Base-by-base conservation (phyloP, 495 filamentous ascomycete species). In the Pyronema omphalodes region DNA sequence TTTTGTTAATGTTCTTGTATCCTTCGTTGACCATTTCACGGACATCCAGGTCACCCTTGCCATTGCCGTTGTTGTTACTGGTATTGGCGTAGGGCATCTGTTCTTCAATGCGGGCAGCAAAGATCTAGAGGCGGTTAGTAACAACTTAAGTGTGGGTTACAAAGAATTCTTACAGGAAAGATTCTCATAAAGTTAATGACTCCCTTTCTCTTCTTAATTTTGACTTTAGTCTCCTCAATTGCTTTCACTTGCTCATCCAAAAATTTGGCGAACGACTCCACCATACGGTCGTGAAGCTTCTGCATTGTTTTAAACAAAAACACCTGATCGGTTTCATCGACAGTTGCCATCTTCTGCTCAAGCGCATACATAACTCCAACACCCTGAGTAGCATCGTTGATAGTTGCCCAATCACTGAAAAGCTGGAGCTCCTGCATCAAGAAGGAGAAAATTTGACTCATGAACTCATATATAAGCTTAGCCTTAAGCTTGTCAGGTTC, bases 171-270 rank as follows among this genome's bases (percentile, higher is more conserved):
- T 57, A 64, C 71, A 18, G 89, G 89, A 72, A 96, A 95, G 39
- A 86, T 82, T 46, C 86, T 81, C 70, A 95, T 87, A 67, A 96
- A 95, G 7, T 77, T 79, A 60, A 94, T 94, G 57, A 96, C 86
- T 11, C 89, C 89, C 68, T 93, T 94, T 55, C 89, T 81, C 72
- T 95, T 96, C 71, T 94, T 95, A 68, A 94, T 84, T 68, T 94
- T 94, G 60, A 96, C 89, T 68, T 94, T 95, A n/a, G 88, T 95
- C 53, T 96, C 89, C 67, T 96, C 89, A 57, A 96, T 94, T 29
- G 86, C 88, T 23, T 84, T 83, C 43, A 95, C 81, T 61, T 96
- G 89, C 56, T 94, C 86, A 64, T 96, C 91, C 23, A 94, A 78
- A 58, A 96, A 94, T 50, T 84, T 86, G 40, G 77, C 77, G 70